Conservation (phyloP, 2,329 filamentous ascomycete genomes). For the Aureobasidium namibiae region DNA sequence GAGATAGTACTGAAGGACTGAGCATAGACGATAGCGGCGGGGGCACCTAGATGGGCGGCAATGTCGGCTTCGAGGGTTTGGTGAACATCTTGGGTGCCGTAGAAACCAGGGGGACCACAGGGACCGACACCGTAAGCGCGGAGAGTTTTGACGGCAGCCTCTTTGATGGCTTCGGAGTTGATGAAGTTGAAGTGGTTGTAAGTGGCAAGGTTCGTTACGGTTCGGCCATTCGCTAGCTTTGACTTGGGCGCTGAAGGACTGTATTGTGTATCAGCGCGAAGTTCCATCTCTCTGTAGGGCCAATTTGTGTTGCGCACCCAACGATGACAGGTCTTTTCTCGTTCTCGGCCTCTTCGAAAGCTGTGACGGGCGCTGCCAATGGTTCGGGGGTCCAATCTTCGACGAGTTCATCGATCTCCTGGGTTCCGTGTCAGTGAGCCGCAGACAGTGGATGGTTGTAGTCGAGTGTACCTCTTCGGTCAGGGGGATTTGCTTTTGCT, state of each 20-base stretch:
- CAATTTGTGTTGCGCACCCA: constrained; percentile 50
- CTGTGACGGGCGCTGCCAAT: constrained; percentile 64
- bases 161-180: constrained; percentile 82
- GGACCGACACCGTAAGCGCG: constrained; percentile 94
- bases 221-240: constrained; percentile 80
- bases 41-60: constrained; percentile 77
- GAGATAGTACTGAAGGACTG: constrained; percentile 95
- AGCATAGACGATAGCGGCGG: constrained; percentile 88
- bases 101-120: constrained; percentile 94
- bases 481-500: constrained; percentile 80
- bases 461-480: constrained; percentile 58
- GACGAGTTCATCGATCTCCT: constrained; percentile 93
- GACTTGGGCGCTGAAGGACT: constrained; percentile 85
- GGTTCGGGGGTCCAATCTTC: constrained; percentile 96
- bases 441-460: background rate
- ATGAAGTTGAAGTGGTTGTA: constrained; percentile 99
- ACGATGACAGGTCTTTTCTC: constrained; percentile 83
- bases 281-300: background rate
- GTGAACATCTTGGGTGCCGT: constrained; percentile 96
- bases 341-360: constrained; percentile 70
- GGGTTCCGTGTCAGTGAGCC: constrained; percentile 12
- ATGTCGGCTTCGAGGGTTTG: constrained; percentile 95
- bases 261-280: constrained; percentile 12
- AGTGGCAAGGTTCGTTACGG: constrained; percentile 85
- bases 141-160: constrained; percentile 88